These are phyloP conservation scores for Ustilago trichophora DNA, from an alignment of 1,284 basidiomycete genomes.

Conservation along the genomic window DNA sequence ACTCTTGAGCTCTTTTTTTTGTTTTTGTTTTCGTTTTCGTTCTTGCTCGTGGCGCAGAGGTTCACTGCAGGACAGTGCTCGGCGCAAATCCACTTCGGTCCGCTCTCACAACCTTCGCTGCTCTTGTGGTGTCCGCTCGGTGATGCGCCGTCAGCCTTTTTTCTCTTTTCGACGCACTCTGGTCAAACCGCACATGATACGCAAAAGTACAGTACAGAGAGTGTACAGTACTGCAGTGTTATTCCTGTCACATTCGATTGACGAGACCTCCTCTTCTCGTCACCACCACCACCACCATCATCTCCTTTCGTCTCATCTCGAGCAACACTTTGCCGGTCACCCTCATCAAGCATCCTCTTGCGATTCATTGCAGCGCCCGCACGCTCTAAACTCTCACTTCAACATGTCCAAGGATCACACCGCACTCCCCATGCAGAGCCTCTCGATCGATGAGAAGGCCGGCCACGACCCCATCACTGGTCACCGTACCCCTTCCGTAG, in stretches of 20 bases:
- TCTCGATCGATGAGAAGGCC: conserved; percentile 60
- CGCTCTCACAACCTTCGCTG: too few species aligned
- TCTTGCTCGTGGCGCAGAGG: too few species aligned
- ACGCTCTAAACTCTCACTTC: background rate
- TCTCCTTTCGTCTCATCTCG: background rate
- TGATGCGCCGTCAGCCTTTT: background rate
- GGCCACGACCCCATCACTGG: conserved; percentile 61
- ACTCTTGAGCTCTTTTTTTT: too few species aligned
- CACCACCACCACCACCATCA: conserved; percentile 18
- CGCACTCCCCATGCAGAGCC: conserved; percentile 57
- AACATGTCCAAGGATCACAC: conserved; percentile 60
- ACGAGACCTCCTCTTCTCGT: background rate
- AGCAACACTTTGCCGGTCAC: background rate
- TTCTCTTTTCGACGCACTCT: too few species aligned
- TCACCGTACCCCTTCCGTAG: conserved; percentile 52
- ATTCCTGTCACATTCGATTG: too few species aligned
- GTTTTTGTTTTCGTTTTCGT: too few species aligned
- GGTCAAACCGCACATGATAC: too few species aligned
- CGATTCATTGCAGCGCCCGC: background rate
- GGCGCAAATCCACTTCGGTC: too few species aligned
- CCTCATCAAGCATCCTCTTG: conserved; percentile 2
- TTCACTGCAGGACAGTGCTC: too few species aligned
- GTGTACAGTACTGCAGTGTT: too few species aligned
- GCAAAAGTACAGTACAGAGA: too few species aligned
- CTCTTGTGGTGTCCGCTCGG: background rate